Evolutionary conservation across 2,329 filamentous ascomycete species (phyloP).

Genomic region (Alternaria sp.): DNA sequence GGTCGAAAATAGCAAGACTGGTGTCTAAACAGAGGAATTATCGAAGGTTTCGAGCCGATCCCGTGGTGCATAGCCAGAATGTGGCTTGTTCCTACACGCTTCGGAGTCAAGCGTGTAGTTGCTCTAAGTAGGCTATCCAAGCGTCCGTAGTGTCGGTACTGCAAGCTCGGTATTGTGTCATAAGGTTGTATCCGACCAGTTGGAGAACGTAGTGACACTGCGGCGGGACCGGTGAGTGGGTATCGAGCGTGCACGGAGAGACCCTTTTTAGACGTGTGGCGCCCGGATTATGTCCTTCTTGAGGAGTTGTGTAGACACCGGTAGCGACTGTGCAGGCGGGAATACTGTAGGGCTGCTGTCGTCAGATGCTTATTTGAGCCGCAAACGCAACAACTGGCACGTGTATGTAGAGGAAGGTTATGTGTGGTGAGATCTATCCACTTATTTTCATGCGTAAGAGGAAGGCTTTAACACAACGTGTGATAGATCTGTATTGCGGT

Average conservation of each 20-base stretch:
- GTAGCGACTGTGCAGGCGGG: constrained; percentile 26
- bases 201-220: constrained; percentile 26
- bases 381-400: constrained; percentile 31
- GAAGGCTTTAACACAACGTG: neutral
- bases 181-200: constrained; percentile 19
- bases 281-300: constrained; percentile 24
- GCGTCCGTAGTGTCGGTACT: constrained; percentile 10
- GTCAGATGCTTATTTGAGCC: constrained; percentile 49
- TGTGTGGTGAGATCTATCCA: neutral
- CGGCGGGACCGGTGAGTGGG: constrained; percentile 24
- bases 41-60: constrained; percentile 30
- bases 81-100: constrained; percentile 24
- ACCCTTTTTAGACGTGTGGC: constrained; percentile 40
- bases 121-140: constrained; percentile 14
- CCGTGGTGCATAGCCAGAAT: constrained; percentile 33
- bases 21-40: constrained; percentile 27
- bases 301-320: constrained; percentile 18
- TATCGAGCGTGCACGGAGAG: constrained; percentile 20
- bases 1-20: constrained; percentile 29
- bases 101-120: constrained; percentile 27
- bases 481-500: neutral
- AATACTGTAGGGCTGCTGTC: constrained; percentile 40
- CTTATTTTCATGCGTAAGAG: neutral
- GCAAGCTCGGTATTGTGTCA: constrained; percentile 16
- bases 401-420: constrained; percentile 10